Evolutionary conservation across 1,139 yeast species (phyloP), one percentile per base, ranked within the genome.

Genomic region (Suhomyces bokatorum): DNA sequence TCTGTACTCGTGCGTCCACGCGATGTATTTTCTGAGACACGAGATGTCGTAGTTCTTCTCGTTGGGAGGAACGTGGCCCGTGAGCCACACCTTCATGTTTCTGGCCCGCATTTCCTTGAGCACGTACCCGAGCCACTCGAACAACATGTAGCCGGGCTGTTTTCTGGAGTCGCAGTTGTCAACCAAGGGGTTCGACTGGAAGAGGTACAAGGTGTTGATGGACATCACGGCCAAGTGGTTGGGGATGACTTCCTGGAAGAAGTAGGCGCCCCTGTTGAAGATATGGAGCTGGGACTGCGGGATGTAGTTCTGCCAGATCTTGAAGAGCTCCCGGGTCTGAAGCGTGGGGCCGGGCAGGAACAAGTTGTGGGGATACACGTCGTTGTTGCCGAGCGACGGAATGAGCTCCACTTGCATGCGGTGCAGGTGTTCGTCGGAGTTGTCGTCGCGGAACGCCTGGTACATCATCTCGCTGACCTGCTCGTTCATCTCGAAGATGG

Each of bases 61-160:
- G 43, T 83, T 81, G 4, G 96, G 95, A 3, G 96, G 96, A 12
- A 88, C 96, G 67, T 88, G 96, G 2, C 96, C 96, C 38, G 83
- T 70, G 27, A 88, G 64, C 96, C 96, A 88, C 9, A 85, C 95
- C 63, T 87, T 87, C 83, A 88, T 83, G 17, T 79, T 77, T 52
- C 95, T 70, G n/a, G 74, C 69, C 56, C 96, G 74, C 66, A 87
- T 67, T 59, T 87, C 95, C 56, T 83, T 78, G 50, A 88, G 70
- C 2, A 84, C 84, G 40, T 78, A 75, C 3, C 95, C 93, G 12
- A 88, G 66, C 96, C 96, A 88, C 49, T 82, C 75, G 53, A 87
- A 78, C 46, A 86, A 69, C 56, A 81, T 78, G 61, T 84, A 85
- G 0, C 96, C 96, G 0, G 96, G 95, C 55, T 88, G 85, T 51